Percentiles rank a stretch among this genome's conserved stretches.
phyloP scores from a whole-genome alignment of 2,329 filamentous ascomycete species.

The Neonectria hederae region DNA sequence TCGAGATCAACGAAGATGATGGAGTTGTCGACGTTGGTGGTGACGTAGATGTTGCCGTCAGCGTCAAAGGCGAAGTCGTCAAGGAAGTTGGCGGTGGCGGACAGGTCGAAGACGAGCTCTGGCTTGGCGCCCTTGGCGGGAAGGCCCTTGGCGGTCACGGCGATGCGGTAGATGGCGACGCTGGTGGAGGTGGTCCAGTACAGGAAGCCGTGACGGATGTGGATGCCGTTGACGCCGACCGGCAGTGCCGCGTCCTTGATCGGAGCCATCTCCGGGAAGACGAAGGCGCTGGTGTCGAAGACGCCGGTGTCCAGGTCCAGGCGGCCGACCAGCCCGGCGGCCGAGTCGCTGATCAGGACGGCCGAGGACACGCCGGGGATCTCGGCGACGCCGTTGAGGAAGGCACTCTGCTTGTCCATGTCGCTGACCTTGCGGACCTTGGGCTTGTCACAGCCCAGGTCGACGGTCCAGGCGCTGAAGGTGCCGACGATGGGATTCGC shows the following conservation, averaged over 20 bases:
- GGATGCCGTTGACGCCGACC: slow-evolving; percentile 35
- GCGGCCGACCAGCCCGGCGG: slow-evolving; percentile 17
- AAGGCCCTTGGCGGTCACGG: slow-evolving; percentile 23
- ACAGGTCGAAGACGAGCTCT: slow-evolving; percentile 33
- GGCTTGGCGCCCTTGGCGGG: slow-evolving; percentile 29
- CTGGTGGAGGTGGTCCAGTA: slow-evolving; percentile 31
- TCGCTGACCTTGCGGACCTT: slow-evolving; percentile 26
- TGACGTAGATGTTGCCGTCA: slow-evolving; percentile 31
- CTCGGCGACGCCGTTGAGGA: slow-evolving; percentile 21
- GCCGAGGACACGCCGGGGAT: slow-evolving; percentile 20
- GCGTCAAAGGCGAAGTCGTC: slow-evolving; percentile 38
- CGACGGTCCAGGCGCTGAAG: slow-evolving; percentile 28
- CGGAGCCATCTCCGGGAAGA: slow-evolving; percentile 25
- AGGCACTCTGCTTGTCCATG: slow-evolving; percentile 14
- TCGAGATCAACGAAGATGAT: slow-evolving; percentile 28
- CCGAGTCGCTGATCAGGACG: slow-evolving; percentile 28
- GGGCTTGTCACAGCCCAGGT: slow-evolving; percentile 9
- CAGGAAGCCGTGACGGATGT: slow-evolving; percentile 20
- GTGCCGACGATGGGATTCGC: slow-evolving; percentile 17
- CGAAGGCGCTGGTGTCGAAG: slow-evolving; percentile 21
- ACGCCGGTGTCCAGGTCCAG: slow-evolving; percentile 19
- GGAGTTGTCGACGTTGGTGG: slow-evolving; percentile 37
- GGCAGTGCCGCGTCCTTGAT: slow-evolving; percentile 2
- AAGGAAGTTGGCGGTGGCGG: slow-evolving; percentile 18
- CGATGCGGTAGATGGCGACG: slow-evolving; percentile 29